Evolutionary conservation across 1,284 basidiomycete species (phyloP).

Genomic region (Ganoderma lucidum): DNA sequence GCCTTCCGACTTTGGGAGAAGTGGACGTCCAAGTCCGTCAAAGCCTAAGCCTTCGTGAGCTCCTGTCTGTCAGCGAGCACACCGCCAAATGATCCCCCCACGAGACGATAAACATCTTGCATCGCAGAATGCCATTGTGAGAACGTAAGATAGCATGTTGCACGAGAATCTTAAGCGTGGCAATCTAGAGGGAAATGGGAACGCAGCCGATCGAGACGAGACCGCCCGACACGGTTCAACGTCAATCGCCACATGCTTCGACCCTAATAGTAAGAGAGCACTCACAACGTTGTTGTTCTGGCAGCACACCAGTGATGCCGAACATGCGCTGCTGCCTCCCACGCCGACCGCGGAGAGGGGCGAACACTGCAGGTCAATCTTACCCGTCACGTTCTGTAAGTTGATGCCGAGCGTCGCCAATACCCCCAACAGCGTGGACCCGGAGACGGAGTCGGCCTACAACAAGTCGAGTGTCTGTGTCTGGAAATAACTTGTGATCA

Average conservation of each 20-base stretch:
- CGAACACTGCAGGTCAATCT: conserved; percentile 28
- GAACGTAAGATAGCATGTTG: too few relatives aligned
- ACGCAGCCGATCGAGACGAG: not conserved
- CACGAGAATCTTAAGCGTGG: not conserved
- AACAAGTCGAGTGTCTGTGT: not conserved
- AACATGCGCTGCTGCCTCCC: conserved; percentile 23
- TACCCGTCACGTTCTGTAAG: conserved; percentile 19
- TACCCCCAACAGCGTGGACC: conserved; percentile 14
- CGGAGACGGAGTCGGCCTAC: conserved; percentile 23
- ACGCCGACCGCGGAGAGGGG: conserved; percentile 27
- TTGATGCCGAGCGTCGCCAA: conserved; percentile 18
- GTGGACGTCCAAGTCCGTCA: too few relatives aligned
- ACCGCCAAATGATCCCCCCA: too few relatives aligned
- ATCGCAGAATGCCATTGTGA: too few relatives aligned
- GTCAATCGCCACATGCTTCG: not conserved
- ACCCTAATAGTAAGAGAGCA: not conserved
- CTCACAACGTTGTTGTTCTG: conserved; percentile 32
- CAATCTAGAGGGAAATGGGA: not conserved
- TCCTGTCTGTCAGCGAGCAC: too few relatives aligned
- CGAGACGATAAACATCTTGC: too few relatives aligned
- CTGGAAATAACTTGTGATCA: too few relatives aligned
- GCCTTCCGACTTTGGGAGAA: too few relatives aligned
- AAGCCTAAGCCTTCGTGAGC: too few relatives aligned
- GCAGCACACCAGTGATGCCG: conserved; percentile 29
- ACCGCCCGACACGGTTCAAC: not conserved